These are phyloP conservation scores for Penicillium goetzii DNA, from an alignment of 495 filamentous ascomycete genomes.

Conservation along the genomic window DNA sequence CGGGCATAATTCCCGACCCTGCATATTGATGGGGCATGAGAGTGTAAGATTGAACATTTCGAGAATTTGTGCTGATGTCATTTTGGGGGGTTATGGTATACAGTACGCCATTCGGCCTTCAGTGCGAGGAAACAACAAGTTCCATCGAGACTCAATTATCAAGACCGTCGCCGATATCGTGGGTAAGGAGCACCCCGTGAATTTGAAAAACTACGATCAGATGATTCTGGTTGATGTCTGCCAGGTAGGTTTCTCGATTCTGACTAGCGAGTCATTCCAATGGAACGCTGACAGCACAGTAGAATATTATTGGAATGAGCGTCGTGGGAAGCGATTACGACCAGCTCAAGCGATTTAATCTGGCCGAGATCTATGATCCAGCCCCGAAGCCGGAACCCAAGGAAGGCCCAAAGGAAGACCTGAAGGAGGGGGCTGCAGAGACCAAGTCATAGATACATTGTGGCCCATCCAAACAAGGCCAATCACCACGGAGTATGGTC, in stretches of 20 bases:
- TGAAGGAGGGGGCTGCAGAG: slow-evolving; percentile 8
- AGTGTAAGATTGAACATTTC: slow-evolving; percentile 1
- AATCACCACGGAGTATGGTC: slow-evolving; percentile 1
- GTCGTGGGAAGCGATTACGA: slow-evolving; percentile 73
- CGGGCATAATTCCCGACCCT: slow-evolving; percentile 2
- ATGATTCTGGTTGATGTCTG: slow-evolving; percentile 88
- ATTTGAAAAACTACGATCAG: slow-evolving; percentile 79
- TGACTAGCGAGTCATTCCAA: background rate
- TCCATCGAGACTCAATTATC: slow-evolving; percentile 78
- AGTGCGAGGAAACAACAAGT: slow-evolving; percentile 73
- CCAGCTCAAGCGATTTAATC: slow-evolving; percentile 69
- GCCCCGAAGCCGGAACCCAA: slow-evolving; percentile 33
- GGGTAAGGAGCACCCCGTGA: slow-evolving; percentile 74
- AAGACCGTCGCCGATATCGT: slow-evolving; percentile 72
- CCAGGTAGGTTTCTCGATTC: slow-evolving; percentile 62
- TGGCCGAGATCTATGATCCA: slow-evolving; percentile 66
- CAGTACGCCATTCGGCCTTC: slow-evolving; percentile 93
- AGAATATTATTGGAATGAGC: slow-evolving; percentile 82
- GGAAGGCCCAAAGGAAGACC: slow-evolving; percentile 2
- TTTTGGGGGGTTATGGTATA: background rate
- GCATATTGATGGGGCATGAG: slow-evolving; percentile 6
- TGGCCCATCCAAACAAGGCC: background rate
- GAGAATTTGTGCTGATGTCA: slow-evolving; percentile 14
- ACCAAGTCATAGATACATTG: slow-evolving; percentile 6
- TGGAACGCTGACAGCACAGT: slow-evolving; percentile 16